Base-by-base conservation (phyloP, 805 yeast genomes). In the Cyberlindnera misumaiensis region DNA sequence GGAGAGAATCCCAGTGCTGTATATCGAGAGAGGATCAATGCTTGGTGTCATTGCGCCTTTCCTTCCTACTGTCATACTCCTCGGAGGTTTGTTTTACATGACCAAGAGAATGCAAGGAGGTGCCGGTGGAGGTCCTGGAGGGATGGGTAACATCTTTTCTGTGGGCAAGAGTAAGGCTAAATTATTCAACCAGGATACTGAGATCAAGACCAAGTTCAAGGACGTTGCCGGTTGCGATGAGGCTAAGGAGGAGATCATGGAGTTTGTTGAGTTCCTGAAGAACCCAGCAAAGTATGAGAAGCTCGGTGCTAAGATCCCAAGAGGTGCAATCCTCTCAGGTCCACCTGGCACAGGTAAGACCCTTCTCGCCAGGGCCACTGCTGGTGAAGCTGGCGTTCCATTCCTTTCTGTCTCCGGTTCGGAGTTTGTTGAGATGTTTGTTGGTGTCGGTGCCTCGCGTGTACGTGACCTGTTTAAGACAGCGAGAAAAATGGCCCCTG, bases 291-390 rank as follows among this genome's bases (percentile, higher is more conserved):
- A 85, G 58, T 88, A 86, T 62, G 95, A 87, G 61, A 77, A 72
- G 45, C 68, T 88, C 41, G 97, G 97, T 33, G 97, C 96, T 10
- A 85, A 87, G 60, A 88, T 88, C 46, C 97, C 97, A 39, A 73
- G 96, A 59, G 97, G 97, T 58, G 97, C 96, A 6, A 84, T 88
- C 47, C 65, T 88, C 36, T 82, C 94, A 11, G 97, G 97, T 48
- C 94, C 96, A 13, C 97, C 97, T 31, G 97, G 97, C 68, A 88
- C 97, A 3, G 97, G 97, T 76, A 88, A 88, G 62, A 88, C 97
- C 0, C 64, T 88, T 46, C 65, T 88, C 40, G 96, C 96, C 17
- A 87, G 84, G 60, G 96, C 96, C 11, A 88, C 96, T 18, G 97
- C 96, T 3, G 96, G 97, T 51, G 96, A 88, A 60, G 96, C 96